A percentile compares a stretch with the other conserved stretches of the same genome.
phyloP scores from a whole-genome alignment of 1,139 yeast species.

The Geotrichum carabidarum region DNA sequence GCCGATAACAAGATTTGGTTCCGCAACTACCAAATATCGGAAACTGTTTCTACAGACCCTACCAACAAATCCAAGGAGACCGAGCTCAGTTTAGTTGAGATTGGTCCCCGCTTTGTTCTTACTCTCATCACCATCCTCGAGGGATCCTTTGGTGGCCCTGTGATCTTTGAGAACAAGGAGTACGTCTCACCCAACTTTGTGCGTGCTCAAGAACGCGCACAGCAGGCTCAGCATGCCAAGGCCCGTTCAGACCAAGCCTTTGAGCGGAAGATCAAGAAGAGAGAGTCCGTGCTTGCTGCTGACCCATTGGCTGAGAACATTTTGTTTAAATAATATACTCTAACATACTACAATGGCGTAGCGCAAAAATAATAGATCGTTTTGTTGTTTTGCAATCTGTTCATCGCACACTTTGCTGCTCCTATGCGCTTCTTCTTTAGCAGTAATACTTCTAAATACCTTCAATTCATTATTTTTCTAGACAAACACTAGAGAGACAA shows the following conservation, averaged over 20 bases:
- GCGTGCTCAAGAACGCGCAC: slow-evolving; percentile 79
- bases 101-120: slow-evolving; percentile 94
- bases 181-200: slow-evolving; percentile 94
- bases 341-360: too few species aligned
- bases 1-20: slow-evolving; percentile 95
- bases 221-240: slow-evolving; percentile 75
- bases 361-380: neutral
- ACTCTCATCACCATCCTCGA: slow-evolving; percentile 88
- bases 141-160: slow-evolving; percentile 97
- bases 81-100: slow-evolving; percentile 77
- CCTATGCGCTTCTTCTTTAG: too few species aligned
- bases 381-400: neutral
- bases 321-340: slow-evolving; percentile 44
- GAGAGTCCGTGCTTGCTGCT: slow-evolving; percentile 66
- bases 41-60: slow-evolving; percentile 51
- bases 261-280: slow-evolving; percentile 66
- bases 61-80: slow-evolving; percentile 37
- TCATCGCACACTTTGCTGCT: too few species aligned
- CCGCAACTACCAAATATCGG: slow-evolving; percentile 88
- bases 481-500: neutral
- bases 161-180: slow-evolving; percentile 93
- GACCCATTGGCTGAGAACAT: slow-evolving; percentile 84
- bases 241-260: slow-evolving; percentile 75
- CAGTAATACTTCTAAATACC: neutral
- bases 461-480: slow-evolving; percentile 5